Evolutionary conservation across 1,284 basidiomycete species (phyloP).

Genomic region (Fomitopsis pinicola): DNA sequence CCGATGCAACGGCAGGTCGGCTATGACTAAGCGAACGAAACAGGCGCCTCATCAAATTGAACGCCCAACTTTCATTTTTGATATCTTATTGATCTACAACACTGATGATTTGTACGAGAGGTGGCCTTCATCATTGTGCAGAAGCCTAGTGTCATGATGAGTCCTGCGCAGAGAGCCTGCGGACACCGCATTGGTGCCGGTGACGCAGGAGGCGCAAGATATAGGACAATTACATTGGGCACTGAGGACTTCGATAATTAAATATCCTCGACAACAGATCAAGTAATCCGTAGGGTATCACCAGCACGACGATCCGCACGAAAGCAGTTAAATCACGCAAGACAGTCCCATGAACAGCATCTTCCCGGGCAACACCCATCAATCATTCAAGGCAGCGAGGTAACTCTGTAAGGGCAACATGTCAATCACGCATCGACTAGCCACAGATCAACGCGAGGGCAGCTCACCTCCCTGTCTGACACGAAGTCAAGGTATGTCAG

Average conservation of each 20-base stretch:
- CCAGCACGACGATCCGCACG: not conserved
- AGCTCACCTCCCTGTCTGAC: slow-evolving; percentile 66
- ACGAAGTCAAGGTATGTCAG: slow-evolving; percentile 73
- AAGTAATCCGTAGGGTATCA: not conserved
- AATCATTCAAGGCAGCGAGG: slow-evolving; percentile 1
- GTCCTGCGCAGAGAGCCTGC: too few relatives aligned
- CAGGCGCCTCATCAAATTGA: not conserved
- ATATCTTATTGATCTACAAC: too few relatives aligned
- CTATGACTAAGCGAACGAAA: not conserved
- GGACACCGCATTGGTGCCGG: too few relatives aligned
- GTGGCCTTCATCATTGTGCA: too few relatives aligned
- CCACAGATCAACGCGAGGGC: not conserved
- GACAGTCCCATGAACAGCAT: not conserved
- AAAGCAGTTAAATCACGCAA: not conserved
- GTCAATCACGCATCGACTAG: not conserved
- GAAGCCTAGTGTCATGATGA: too few relatives aligned
- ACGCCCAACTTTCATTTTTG: not conserved
- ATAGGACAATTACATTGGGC: not conserved
- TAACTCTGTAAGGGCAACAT: not conserved
- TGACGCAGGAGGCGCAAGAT: not conserved
- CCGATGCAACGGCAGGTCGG: slow-evolving; percentile 1
- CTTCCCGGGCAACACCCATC: not conserved
- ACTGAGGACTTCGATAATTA: not conserved
- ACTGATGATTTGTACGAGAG: too few relatives aligned
- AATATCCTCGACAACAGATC: not conserved